Conservation (phyloP, 2,329 filamentous ascomycete species). For the Phialophora tarda region DNA sequence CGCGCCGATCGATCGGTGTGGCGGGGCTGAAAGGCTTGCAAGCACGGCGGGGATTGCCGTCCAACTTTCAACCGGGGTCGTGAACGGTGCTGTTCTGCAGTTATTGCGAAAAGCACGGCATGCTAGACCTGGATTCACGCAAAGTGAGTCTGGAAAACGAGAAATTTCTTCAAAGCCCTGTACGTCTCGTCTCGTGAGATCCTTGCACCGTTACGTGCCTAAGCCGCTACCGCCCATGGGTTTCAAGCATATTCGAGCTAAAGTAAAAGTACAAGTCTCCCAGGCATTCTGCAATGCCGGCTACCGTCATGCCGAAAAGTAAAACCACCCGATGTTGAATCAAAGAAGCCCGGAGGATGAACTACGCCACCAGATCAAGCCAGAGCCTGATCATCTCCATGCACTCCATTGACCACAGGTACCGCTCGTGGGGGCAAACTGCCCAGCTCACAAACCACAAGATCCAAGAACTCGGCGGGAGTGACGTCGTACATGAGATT, state of each 20-base stretch:
- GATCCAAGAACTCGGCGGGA: slow-evolving; percentile 80
- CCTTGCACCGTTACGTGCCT: neutral
- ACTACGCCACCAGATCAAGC: slow-evolving; percentile 17
- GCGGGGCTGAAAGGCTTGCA: neutral
- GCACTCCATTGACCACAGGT: slow-evolving; percentile 60
- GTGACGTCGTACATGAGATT: slow-evolving; percentile 93
- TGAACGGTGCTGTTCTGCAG: neutral
- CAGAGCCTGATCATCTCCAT: slow-evolving; percentile 38
- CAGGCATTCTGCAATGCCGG: neutral
- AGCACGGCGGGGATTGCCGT: neutral
- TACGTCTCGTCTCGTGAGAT: neutral
- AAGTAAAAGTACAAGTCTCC: neutral
- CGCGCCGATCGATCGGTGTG: neutral
- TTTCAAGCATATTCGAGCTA: neutral
- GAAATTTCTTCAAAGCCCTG: neutral
- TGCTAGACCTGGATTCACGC: neutral
- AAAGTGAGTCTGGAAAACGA: neutral
- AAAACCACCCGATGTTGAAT: neutral
- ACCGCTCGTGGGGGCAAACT: slow-evolving; percentile 85
- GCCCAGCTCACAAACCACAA: slow-evolving; percentile 90
- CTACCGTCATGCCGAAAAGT: neutral
- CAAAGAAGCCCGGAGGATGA: neutral
- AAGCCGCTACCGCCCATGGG: neutral
- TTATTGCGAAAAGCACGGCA: neutral
- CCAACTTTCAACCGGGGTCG: neutral